Evolutionary conservation across 2,329 filamentous ascomycete species (phyloP).

Genomic region (Diplodia intermedia): DNA sequence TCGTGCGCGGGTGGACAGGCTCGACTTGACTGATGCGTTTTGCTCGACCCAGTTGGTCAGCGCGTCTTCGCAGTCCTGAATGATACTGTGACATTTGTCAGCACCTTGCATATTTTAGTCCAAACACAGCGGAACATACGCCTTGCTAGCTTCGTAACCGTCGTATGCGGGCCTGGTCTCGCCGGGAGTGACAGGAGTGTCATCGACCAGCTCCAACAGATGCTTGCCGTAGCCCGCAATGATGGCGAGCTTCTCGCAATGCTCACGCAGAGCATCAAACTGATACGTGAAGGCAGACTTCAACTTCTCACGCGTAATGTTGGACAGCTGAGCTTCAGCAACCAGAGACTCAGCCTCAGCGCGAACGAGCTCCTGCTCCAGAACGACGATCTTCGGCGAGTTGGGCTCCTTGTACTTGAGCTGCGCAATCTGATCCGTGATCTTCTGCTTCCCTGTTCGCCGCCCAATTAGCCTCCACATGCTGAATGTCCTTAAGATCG

Average conservation of each 20-base stretch:
- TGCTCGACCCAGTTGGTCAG: constrained; percentile 96
- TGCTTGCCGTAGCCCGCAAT: constrained; percentile 98
- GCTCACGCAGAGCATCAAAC: constrained; percentile 95
- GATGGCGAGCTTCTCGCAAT: constrained; percentile 97
- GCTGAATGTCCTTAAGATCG: background rate
- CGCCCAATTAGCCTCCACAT: constrained; percentile 1
- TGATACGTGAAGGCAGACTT: constrained; percentile 98
- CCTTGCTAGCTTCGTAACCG: constrained; percentile 97
- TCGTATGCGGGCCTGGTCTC: constrained; percentile 97
- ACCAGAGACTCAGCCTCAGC: constrained; percentile 99
- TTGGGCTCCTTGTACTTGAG: constrained; percentile 99
- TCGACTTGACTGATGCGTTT: constrained; percentile 86
- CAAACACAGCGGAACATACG: constrained; percentile 51
- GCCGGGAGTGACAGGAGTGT: constrained; percentile 94
- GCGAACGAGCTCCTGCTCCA: constrained; percentile 97
- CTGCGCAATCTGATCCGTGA: constrained; percentile 97
- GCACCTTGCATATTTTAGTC: constrained; percentile 6
- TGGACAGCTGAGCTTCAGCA: constrained; percentile 95
- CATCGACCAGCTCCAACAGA: constrained; percentile 93
- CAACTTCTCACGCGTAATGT: constrained; percentile 99
- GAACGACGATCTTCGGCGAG: constrained; percentile 94
- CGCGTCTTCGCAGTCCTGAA: constrained; percentile 97
- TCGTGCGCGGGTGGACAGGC: constrained; percentile 85
- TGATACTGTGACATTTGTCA: constrained; percentile 68
- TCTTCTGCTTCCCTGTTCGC: constrained; percentile 89